Percentiles rank a stretch among this genome's conserved stretches.
These are phyloP conservation scores for Talaromyces sp. DNA, from an alignment of 2,329 filamentous ascomycete species.

Conservation along the genomic window DNA sequence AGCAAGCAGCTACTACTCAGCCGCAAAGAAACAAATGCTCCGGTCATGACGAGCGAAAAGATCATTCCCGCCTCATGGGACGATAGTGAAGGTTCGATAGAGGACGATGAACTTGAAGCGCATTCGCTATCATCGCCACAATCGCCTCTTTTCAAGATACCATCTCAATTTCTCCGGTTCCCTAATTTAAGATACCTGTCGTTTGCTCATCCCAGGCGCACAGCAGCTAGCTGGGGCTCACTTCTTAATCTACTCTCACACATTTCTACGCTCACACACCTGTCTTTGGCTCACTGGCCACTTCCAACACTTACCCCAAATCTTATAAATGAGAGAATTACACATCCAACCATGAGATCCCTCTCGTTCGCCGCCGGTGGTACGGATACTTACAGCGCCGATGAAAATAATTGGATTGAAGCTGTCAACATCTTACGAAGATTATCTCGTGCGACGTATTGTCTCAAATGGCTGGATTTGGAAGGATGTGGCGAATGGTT, in stretches of 20 bases:
- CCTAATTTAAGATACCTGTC: slow-evolving; percentile 56
- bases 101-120: background rate
- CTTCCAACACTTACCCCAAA: slow-evolving; percentile 54
- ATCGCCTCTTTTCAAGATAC: slow-evolving; percentile 22
- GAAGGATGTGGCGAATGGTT: slow-evolving; percentile 59
- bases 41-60: slow-evolving; percentile 15
- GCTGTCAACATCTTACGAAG: slow-evolving; percentile 55
- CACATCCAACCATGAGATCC: slow-evolving; percentile 34
- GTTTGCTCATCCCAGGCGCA: slow-evolving; percentile 49
- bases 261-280: slow-evolving; percentile 57
- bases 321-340: slow-evolving; percentile 40
- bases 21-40: slow-evolving; percentile 15
- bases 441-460: slow-evolving; percentile 55
- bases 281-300: slow-evolving; percentile 63
- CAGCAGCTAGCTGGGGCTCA: slow-evolving; percentile 52
- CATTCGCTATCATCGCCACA: background rate
- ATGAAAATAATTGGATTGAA: slow-evolving; percentile 56
- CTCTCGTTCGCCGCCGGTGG: slow-evolving; percentile 43
- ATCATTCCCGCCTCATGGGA: slow-evolving; percentile 43
- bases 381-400: slow-evolving; percentile 51
- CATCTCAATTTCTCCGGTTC: slow-evolving; percentile 41
- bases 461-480: slow-evolving; percentile 60
- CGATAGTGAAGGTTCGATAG: slow-evolving; percentile 24
- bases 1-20: slow-evolving; percentile 40
- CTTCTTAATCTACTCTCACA: slow-evolving; percentile 53